Evolutionary conservation across 495 filamentous ascomycete genomes (phyloP), one percentile per base, ranked within the genome.

Genomic region (Penicillium fimorum): DNA sequence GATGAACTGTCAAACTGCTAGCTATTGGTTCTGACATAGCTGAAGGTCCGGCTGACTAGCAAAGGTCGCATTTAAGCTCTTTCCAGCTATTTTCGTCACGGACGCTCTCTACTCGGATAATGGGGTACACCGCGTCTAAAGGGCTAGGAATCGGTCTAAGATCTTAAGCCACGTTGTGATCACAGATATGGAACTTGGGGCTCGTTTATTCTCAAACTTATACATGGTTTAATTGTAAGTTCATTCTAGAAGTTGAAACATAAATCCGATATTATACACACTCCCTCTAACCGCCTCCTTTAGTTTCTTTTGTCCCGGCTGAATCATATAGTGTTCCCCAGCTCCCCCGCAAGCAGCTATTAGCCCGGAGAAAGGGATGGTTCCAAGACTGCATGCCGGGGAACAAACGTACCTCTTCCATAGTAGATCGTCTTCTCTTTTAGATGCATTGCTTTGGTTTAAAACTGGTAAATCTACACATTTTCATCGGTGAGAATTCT

Each of bases 1-100:
- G 65, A 66, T 68, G 63, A 66, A 62, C 44, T 68, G 65, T 68
- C 63, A 51, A 57, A 63, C 45, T 45, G 24, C 40, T 40, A 33
- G 42, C 33, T 35, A 65, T 65, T 68, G 65, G 65, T 53, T 53
- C 50, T 51, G 55, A 46, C 57, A 46, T 15, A 32, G 15, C 22
- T 42, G 32, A 29, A 46, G 33, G 57, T 51, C 65, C 65, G 57
- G 62, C 55, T 68, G 65, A 68, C 65, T 66, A 33, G 57, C 47
- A 50, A 42, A 29, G 33, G 45, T 62, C 60, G 53, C 62, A 50
- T 60, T 60, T 58, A 57, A 59, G 40, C 65, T 68, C 63, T 61
- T 66, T 60, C 53, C 59, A 59, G 40, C 65, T 68, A 66, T 61
- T 66, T 60, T 55, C 59, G 65, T 61, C 62, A 63, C 60, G 57